Conservation (phyloP, 2,329 filamentous ascomycete genomes). For the Claviceps lovelessii region DNA sequence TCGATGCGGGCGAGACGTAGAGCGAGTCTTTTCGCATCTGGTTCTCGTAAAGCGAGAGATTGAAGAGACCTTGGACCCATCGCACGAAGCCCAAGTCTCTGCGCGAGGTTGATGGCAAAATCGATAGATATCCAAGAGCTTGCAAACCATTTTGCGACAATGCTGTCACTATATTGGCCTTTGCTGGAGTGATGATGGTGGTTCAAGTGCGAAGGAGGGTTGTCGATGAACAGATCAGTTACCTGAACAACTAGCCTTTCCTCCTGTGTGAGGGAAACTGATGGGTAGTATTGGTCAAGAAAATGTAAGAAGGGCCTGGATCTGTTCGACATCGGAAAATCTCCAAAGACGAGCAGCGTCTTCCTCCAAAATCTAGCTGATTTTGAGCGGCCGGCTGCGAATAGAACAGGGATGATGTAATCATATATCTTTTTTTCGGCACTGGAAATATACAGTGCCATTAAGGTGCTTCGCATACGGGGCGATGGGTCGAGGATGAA, state of each 20-base stretch:
- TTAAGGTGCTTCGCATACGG: slow-evolving; percentile 25
- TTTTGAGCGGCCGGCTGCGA: slow-evolving; percentile 28
- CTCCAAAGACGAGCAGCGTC: slow-evolving; percentile 24
- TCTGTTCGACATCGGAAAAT: slow-evolving; percentile 26
- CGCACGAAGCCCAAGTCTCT: slow-evolving; percentile 53
- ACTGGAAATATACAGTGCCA: slow-evolving; percentile 30
- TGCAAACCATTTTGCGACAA: slow-evolving; percentile 73
- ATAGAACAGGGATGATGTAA: slow-evolving; percentile 35
- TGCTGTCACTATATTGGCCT: slow-evolving; percentile 26
- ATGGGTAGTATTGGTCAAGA: slow-evolving; percentile 30
- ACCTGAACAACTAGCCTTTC: slow-evolving; percentile 18
- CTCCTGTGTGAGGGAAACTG: slow-evolving; percentile 20
- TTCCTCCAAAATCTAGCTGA: slow-evolving; percentile 35
- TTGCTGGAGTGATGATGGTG: not conserved
- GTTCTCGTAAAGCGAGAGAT: slow-evolving; percentile 56
- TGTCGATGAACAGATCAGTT: not conserved
- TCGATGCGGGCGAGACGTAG: slow-evolving; percentile 46
- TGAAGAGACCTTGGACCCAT: slow-evolving; percentile 68
- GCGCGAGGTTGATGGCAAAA: slow-evolving; percentile 54
- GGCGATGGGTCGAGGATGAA: slow-evolving; percentile 26
- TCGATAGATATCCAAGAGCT: slow-evolving; percentile 56
- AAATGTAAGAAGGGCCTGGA: slow-evolving; percentile 35
- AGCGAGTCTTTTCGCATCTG: slow-evolving; percentile 39
- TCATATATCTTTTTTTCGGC: slow-evolving; percentile 34
- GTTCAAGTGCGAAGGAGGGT: not conserved